A percentile compares a stretch with the other conserved stretches of the same genome.
These are phyloP conservation scores for Ophiosphaerella korrae DNA, from an alignment of 2,329 filamentous ascomycete species.

Conservation along the genomic window DNA sequence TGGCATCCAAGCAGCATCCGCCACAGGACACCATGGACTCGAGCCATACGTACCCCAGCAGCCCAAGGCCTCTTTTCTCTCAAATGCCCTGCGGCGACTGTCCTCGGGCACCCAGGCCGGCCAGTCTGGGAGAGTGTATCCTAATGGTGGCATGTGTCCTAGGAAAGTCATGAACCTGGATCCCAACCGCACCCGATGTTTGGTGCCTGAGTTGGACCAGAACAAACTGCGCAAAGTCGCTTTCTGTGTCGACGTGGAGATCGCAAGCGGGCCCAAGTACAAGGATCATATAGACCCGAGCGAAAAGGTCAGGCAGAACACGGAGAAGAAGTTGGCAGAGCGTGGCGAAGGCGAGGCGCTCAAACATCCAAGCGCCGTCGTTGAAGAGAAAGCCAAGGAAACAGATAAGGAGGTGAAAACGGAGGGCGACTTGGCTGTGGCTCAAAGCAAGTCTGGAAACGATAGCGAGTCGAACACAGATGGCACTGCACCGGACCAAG, in stretches of 20 bases:
- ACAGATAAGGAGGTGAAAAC: conserved; percentile 34
- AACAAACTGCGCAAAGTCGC: conserved; percentile 85
- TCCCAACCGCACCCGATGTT: conserved; percentile 75
- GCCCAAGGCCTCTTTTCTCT: conserved; percentile 78
- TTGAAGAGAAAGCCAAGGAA: conserved; percentile 58
- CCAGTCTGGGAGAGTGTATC: conserved; percentile 58
- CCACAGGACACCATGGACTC: conserved; percentile 36
- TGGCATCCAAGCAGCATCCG: conserved; percentile 41
- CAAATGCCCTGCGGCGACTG: conserved; percentile 78
- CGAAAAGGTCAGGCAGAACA: conserved; percentile 56
- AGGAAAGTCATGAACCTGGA: conserved; percentile 86
- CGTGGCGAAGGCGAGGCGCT: conserved; percentile 75
- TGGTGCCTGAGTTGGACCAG: conserved; percentile 77
- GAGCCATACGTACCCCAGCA: conserved; percentile 75
- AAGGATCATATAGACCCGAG: conserved; percentile 61
- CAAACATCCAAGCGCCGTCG: conserved; percentile 66
- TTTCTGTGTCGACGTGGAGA: conserved; percentile 97
- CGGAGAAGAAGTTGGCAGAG: conserved; percentile 64
- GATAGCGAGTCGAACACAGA: conserved; percentile 50
- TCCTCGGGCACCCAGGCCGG: conserved; percentile 63
- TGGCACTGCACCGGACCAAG: conserved; percentile 39
- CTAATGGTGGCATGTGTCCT: conserved; percentile 74
- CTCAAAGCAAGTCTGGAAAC: conserved; percentile 48
- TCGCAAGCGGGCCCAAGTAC: conserved; percentile 84
- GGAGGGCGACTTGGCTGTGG: conserved; percentile 41